Conservation (phyloP, 345 rosid species). For the Rhizophora mangle region DNA sequence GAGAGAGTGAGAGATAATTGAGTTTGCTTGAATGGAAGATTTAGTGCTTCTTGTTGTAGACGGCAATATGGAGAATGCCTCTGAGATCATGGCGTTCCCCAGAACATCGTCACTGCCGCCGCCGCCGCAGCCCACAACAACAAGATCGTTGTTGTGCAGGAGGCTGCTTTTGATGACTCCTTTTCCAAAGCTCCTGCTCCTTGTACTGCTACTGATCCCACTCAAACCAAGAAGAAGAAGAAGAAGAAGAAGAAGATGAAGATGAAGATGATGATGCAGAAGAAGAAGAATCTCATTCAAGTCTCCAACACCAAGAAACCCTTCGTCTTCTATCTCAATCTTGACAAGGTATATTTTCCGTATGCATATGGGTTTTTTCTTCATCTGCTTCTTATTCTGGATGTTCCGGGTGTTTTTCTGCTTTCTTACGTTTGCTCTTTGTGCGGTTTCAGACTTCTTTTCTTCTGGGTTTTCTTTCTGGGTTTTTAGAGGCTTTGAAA, state of each 20-base stretch:
- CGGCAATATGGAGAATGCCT: not conserved
- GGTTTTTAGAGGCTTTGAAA: too few species aligned
- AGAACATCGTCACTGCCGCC: constrained; percentile 7
- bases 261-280: not conserved
- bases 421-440: constrained; percentile 3
- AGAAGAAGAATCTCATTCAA: constrained; percentile 15
- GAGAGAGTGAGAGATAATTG: not conserved
- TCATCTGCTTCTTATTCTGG: not conserved
- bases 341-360: constrained; percentile 27
- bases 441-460: not conserved
- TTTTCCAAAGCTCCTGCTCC: not conserved
- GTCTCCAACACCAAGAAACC: constrained; percentile 39
- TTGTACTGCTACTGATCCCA: not conserved
- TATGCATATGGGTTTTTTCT: not conserved
- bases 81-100: not conserved
- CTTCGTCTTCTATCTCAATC: constrained; percentile 37
- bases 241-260: not conserved
- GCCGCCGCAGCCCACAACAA: not conserved
- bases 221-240: constrained; percentile 15
- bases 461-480: too few species aligned
- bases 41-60: constrained; percentile 4
- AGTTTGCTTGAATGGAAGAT: constrained; percentile 24
- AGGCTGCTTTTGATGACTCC: not conserved
- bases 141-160: not conserved
- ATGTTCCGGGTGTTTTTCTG: not conserved